Evolutionary conservation across 2,329 filamentous ascomycete species (phyloP).

Genomic region (Xylaria sp.): DNA sequence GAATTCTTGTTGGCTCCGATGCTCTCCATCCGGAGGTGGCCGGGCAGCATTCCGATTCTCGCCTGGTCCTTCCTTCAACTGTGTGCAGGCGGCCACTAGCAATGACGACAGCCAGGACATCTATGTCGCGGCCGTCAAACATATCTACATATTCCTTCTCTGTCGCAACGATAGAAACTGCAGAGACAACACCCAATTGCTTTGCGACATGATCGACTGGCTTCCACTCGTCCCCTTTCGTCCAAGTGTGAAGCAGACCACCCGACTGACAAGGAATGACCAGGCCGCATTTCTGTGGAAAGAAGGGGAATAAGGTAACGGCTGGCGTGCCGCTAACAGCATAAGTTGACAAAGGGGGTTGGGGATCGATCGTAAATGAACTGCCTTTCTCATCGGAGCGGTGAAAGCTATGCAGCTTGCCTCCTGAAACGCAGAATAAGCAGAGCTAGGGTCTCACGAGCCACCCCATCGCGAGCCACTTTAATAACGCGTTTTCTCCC

Average conservation of each 20-base stretch:
- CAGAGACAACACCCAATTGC: conserved; percentile 37
- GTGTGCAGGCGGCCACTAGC: conserved; percentile 3
- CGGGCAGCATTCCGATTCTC: not conserved
- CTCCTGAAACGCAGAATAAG: conserved; percentile 39
- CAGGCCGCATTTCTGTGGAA: conserved; percentile 25
- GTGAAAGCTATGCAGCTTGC: conserved; percentile 34
- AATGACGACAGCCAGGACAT: conserved; percentile 6
- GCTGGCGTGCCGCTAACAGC: conserved; percentile 35
- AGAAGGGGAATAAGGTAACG: conserved; percentile 2
- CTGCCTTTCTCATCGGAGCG: conserved; percentile 15
- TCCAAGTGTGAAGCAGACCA: conserved; percentile 37
- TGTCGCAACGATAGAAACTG: conserved; percentile 30
- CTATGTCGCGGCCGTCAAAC: not conserved
- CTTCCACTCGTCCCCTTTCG: conserved; percentile 5
- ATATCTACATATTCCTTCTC: not conserved
- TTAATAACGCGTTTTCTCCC: too few relatives aligned
- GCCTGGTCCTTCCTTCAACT: not conserved
- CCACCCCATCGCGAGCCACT: too few relatives aligned
- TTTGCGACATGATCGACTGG: conserved; percentile 33
- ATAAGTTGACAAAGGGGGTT: conserved; percentile 22
- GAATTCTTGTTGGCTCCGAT: conserved; percentile 35
- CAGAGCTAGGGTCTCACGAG: too few relatives aligned
- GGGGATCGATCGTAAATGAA: conserved; percentile 20
- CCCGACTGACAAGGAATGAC: conserved; percentile 40
- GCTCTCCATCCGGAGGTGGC: conserved; percentile 15